phyloP scores from a whole-genome alignment of 352 stramenopile genomes.

The Phytophthora fragariae region DNA sequence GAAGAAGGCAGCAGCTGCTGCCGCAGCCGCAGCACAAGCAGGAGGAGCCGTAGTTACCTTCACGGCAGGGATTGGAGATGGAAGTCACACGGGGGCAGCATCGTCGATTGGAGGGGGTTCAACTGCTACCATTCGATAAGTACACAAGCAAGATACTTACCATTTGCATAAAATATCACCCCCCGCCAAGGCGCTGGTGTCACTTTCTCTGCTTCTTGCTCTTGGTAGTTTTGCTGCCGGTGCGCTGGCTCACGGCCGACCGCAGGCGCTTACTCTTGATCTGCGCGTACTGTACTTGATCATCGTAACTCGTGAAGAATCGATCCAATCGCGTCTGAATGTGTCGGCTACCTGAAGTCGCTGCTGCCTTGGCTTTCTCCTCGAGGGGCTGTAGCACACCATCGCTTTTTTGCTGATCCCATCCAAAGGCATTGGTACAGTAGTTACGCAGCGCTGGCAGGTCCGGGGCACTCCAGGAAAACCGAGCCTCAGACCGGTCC shows the following conservation, averaged over 20 bases:
- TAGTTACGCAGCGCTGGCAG: constrained; percentile 87
- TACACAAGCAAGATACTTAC: constrained; percentile 17
- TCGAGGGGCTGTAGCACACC: constrained; percentile 91
- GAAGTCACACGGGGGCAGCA: constrained; percentile 19
- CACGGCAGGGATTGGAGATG: constrained; percentile 22
- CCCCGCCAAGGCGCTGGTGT: neutral
- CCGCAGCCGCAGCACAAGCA: constrained; percentile 27
- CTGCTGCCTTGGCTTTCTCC: constrained; percentile 54
- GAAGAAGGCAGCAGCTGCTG: constrained; percentile 63
- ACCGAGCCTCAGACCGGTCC: constrained; percentile 81
- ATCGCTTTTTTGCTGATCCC: constrained; percentile 93
- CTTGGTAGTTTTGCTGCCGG: constrained; percentile 17
- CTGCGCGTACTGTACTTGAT: constrained; percentile 96
- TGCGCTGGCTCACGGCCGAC: constrained; percentile 70
- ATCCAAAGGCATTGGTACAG: constrained; percentile 92
- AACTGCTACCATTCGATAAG: constrained; percentile 35
- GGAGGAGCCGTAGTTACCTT: constrained; percentile 18
- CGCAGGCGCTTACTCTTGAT: constrained; percentile 90
- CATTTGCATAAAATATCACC: constrained; percentile 15
- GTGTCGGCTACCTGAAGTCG: constrained; percentile 32
- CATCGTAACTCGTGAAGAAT: constrained; percentile 97
- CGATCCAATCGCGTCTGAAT: constrained; percentile 94
- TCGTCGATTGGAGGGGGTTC: constrained; percentile 29
- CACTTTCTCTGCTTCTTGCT: constrained; percentile 37
- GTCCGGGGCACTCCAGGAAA: constrained; percentile 95